These are phyloP conservation scores for Tulasnella sp. DNA, from an alignment of 768 basidiomycete genomes.

Conservation along the genomic window DNA sequence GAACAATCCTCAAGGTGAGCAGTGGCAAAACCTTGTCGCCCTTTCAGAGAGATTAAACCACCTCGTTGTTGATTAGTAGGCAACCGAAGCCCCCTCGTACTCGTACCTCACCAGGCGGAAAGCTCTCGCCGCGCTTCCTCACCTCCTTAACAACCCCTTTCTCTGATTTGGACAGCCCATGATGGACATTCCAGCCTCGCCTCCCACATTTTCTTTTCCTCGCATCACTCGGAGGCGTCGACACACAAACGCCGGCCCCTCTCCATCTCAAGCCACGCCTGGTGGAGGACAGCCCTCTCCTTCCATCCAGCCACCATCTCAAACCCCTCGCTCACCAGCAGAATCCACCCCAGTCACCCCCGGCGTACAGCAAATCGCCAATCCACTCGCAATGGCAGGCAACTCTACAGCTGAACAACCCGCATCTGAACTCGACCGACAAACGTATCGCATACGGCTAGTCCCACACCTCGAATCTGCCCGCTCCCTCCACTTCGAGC, in stretches of 20 bases:
- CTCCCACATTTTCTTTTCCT: slow-evolving; percentile 10
- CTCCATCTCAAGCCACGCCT: slow-evolving; percentile 1
- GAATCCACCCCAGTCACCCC: neutral
- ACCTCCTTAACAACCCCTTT: too few relatives aligned
- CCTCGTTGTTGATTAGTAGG: too few relatives aligned
- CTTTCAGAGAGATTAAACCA: too few relatives aligned
- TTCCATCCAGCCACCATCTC: neutral
- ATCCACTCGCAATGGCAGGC: neutral
- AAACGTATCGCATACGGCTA: slow-evolving; percentile 63
- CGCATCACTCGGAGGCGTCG: slow-evolving; percentile 9
- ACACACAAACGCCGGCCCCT: slow-evolving; percentile 7
- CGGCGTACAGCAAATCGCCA: neutral
- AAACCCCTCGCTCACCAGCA: neutral
- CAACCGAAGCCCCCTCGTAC: too few relatives aligned
- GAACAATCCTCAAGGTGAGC: too few relatives aligned
- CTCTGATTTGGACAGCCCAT: neutral
- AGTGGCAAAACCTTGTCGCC: too few relatives aligned
- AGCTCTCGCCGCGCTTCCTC: too few relatives aligned
- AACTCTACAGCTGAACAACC: neutral
- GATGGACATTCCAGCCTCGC: slow-evolving; percentile 15
- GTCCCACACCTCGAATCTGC: slow-evolving; percentile 91
- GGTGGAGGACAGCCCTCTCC: neutral
- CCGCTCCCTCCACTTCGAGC: slow-evolving; percentile 82
- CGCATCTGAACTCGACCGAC: neutral
- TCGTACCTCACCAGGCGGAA: too few relatives aligned